phyloP scores from a whole-genome alignment of 768 basidiomycete genomes.

The Holtermannia corniformis region DNA sequence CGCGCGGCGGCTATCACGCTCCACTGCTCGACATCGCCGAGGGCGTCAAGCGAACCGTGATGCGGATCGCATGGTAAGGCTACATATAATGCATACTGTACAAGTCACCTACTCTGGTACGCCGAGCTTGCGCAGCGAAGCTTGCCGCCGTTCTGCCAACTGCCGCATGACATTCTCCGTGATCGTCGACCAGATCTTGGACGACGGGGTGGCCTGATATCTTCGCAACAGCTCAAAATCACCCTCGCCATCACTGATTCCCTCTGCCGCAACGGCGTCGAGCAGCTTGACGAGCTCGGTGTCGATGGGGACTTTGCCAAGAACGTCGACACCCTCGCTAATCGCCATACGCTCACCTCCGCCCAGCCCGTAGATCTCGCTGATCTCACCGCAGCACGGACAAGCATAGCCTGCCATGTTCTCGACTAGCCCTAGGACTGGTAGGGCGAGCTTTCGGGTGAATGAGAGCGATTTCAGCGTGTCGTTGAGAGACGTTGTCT shows the following conservation, averaged over 20 bases:
- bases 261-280: conserved; percentile 52
- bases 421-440: conserved; percentile 84
- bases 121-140: background rate
- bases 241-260: background rate
- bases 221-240: conserved; percentile 52
- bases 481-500: conserved; percentile 90
- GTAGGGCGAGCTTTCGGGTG: conserved; percentile 73
- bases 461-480: conserved; percentile 95
- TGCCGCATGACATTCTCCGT: conserved; percentile 44
- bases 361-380: conserved; percentile 87
- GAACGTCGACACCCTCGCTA: conserved; percentile 60
- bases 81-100: background rate
- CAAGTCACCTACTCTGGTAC: background rate
- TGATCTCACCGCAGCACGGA: conserved; percentile 91
- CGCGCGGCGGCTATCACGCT: conserved; percentile 44
- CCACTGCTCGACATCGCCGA: conserved; percentile 19
- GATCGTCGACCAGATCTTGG: conserved; percentile 58
- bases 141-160: conserved; percentile 9
- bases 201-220: conserved; percentile 62
- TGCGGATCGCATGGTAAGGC: conserved; percentile 52
- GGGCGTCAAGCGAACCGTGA: conserved; percentile 61
- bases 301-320: conserved; percentile 88
- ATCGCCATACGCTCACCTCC: conserved; percentile 83
- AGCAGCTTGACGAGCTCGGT: conserved; percentile 76
- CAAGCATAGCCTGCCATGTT: conserved; percentile 99